Evolutionary conservation across 768 basidiomycete genomes (phyloP).

Genomic region (Lactifluus volemus): DNA sequence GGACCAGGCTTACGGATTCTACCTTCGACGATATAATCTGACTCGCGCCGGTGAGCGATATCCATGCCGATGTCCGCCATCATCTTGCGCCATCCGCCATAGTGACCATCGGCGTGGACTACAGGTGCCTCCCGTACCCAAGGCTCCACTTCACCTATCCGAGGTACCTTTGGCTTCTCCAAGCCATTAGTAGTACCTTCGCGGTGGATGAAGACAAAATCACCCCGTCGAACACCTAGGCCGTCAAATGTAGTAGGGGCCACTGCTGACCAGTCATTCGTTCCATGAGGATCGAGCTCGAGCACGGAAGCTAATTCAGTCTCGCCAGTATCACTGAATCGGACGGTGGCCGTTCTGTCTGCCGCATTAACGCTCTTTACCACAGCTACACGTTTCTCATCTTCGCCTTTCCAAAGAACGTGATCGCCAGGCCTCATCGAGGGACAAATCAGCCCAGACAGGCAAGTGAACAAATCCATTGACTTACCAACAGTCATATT

Average conservation of each 20-base stretch:
- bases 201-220: conserved; percentile 74
- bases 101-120: conserved; percentile 36
- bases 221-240: conserved; percentile 75
- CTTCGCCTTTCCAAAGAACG: conserved; percentile 76
- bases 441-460: neutral
- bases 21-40: conserved; percentile 30
- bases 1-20: conserved; percentile 35
- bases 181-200: conserved; percentile 67
- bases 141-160: conserved; percentile 74
- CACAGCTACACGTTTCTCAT: conserved; percentile 53
- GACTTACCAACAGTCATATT: conserved; percentile 82
- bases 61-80: conserved; percentile 56
- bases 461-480: neutral
- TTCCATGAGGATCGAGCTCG: conserved; percentile 83
- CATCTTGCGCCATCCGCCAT: conserved; percentile 63
- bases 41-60: conserved; percentile 42
- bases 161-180: conserved; percentile 60
- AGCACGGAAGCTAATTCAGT: conserved; percentile 69
- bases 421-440: conserved; percentile 81
- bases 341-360: conserved; percentile 62
- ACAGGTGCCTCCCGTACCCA: conserved; percentile 63
- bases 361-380: conserved; percentile 69
- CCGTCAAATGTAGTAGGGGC: conserved; percentile 41
- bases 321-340: conserved; percentile 43
- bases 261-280: conserved; percentile 40